Evolutionary conservation across 345 rosid species (phyloP).

Genomic region (Citropsis articulata): DNA sequence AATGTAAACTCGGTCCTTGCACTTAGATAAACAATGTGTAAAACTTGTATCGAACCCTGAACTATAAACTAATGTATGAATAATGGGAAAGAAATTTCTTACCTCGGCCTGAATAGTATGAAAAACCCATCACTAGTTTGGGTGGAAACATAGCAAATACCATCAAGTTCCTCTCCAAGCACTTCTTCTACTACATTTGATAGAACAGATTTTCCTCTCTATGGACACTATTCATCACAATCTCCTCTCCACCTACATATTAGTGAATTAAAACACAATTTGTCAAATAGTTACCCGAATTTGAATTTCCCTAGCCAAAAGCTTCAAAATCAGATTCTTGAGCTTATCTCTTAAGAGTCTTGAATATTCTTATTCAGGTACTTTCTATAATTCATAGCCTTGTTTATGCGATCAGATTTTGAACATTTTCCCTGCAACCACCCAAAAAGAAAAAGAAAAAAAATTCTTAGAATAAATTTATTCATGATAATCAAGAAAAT

Average conservation of each 20-base stretch:
- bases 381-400: constrained; percentile 43
- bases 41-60: neutral
- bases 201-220: constrained; percentile 20
- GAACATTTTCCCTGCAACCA: constrained; percentile 53
- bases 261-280: constrained; percentile 17
- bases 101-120: constrained; percentile 35
- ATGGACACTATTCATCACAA: constrained; percentile 12
- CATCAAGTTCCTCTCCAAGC: constrained; percentile 30
- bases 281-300: neutral
- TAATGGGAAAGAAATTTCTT: neutral
- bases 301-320: neutral
- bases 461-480: constrained; percentile 13
- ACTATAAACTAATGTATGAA: neutral
- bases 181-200: constrained; percentile 27
- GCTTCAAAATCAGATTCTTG: neutral
- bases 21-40: neutral
- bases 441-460: constrained; percentile 3
- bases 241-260: constrained; percentile 24
- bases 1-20: neutral
- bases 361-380: constrained; percentile 27
- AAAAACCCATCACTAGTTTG: constrained; percentile 12
- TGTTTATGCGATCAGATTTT: constrained; percentile 34
- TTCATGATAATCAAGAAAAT: neutral
- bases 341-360: constrained; percentile 30
- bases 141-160: constrained; percentile 21